Evolutionary conservation across 2,329 filamentous ascomycete genomes (phyloP).

Genomic region (Trichoderma cornu-damae): DNA sequence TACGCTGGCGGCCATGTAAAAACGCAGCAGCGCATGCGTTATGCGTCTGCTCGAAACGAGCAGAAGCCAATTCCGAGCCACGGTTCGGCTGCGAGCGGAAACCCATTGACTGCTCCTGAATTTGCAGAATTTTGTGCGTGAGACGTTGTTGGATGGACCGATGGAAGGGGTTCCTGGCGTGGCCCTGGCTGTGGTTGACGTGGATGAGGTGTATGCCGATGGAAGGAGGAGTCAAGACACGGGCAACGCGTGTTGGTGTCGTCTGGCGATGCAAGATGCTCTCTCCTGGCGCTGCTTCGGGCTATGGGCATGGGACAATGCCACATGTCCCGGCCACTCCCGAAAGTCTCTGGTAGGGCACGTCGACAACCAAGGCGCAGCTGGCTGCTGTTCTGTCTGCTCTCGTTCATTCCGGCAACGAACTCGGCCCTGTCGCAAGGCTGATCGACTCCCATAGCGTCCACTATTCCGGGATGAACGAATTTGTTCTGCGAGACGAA

Average conservation of each 20-base stretch:
- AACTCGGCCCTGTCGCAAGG: constrained; percentile 30
- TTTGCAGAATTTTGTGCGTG: constrained; percentile 13
- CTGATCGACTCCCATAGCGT: constrained; percentile 45
- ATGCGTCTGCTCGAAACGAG: background rate
- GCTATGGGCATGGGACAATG: constrained; percentile 28
- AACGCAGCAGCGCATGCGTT: background rate
- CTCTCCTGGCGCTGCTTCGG: constrained; percentile 20
- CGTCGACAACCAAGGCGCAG: constrained; percentile 53
- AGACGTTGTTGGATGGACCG: constrained; percentile 6
- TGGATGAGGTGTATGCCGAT: constrained; percentile 25
- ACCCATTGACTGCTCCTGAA: constrained; percentile 12
- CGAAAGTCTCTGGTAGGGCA: constrained; percentile 51
- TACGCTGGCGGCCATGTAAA: background rate
- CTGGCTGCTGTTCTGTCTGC: constrained; percentile 45
- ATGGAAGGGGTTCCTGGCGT: constrained; percentile 19
- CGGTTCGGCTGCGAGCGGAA: background rate
- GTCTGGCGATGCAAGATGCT: background rate
- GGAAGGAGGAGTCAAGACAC: constrained; percentile 12
- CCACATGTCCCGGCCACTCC: constrained; percentile 38
- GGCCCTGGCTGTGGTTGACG: constrained; percentile 34
- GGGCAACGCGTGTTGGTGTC: background rate
- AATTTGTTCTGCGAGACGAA: constrained; percentile 46
- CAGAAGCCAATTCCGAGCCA: background rate
- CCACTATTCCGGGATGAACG: constrained; percentile 45
- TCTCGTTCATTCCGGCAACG: constrained; percentile 42